Percentiles rank a stretch among this genome's conserved stretches.
phyloP scores from a whole-genome alignment of 1,139 yeast genomes.

The Magnusiomyces tetraspermus region DNA sequence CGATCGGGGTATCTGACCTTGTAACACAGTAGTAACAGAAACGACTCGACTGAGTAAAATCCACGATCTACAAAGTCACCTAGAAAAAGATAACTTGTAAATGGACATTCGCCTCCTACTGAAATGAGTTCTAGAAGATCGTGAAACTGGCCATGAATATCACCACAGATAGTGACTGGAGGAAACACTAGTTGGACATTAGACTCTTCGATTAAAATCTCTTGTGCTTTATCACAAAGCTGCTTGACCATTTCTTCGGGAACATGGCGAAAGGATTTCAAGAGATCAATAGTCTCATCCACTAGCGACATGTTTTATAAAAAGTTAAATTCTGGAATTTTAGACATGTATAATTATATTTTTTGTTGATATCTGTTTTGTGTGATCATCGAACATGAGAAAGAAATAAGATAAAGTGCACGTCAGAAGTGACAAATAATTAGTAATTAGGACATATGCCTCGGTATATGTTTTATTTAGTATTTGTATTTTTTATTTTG shows the following conservation, averaged over 20 bases:
- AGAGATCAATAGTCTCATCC: constrained; percentile 41
- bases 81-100: constrained; percentile 62
- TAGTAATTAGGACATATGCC: no score
- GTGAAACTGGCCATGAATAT: constrained; percentile 94
- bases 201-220: constrained; percentile 77
- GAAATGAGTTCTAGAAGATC: constrained; percentile 75
- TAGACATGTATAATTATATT: no score
- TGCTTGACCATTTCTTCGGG: constrained; percentile 73
- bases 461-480: no score
- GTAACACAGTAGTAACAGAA: constrained; percentile 61
- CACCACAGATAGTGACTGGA: constrained; percentile 96
- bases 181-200: constrained; percentile 93
- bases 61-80: constrained; percentile 94
- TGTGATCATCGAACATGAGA: no score
- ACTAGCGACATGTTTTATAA: constrained; percentile 17
- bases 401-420: no score
- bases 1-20: constrained; percentile 93
- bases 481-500: no score
- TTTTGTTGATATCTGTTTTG: no score
- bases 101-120: constrained; percentile 82
- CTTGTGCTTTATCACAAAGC: constrained; percentile 81
- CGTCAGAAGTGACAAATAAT: no score
- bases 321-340: no score
- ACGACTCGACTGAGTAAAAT: constrained; percentile 83
- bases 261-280: constrained; percentile 68